A percentile compares a stretch with the other conserved stretches of the same genome.
These are phyloP conservation scores for Rheum nobile DNA, from an alignment of 148 eudicot genomes.

Conservation along the genomic window DNA sequence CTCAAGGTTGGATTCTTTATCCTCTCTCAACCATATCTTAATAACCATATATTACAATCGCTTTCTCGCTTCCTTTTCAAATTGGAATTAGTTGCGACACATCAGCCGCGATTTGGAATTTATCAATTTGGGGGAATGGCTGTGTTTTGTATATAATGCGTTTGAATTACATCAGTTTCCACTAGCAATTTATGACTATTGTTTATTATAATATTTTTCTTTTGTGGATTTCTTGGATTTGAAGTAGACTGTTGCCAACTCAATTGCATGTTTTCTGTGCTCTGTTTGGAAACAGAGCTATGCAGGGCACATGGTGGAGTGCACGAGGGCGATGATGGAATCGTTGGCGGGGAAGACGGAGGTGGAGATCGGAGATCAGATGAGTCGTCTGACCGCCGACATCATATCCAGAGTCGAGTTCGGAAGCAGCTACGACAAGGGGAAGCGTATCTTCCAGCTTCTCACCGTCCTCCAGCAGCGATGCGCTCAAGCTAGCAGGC, in stretches of 20 bases:
- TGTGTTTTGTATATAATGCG: background rate
- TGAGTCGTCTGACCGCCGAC: constrained; percentile 63
- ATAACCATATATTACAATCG: background rate
- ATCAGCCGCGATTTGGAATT: background rate
- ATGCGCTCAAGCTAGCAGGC: constrained; percentile 75
- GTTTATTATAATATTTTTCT: background rate
- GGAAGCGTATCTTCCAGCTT: constrained; percentile 55
- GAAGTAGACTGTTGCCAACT: too few species aligned
- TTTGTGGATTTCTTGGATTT: background rate
- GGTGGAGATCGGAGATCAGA: constrained; percentile 67
- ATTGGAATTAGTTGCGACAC: background rate
- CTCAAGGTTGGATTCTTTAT: constrained; percentile 47
- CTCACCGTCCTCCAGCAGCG: constrained; percentile 51
- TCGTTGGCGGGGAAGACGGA: constrained; percentile 34
- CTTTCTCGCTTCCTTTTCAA: background rate
- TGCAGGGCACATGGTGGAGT: constrained; percentile 67
- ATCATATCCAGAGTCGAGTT: constrained; percentile 78
- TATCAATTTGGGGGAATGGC: background rate
- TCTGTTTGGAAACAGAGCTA: constrained; percentile 38
- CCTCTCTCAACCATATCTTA: background rate
- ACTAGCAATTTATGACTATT: background rate
- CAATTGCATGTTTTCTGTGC: too few species aligned
- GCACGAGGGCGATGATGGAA: constrained; percentile 55
- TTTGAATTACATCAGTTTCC: constrained; percentile 1
- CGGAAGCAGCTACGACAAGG: constrained; percentile 68